Percentiles rank a stretch among this genome's conserved stretches.
These are phyloP conservation scores for Colletotrichum musae DNA, from an alignment of 2,329 filamentous ascomycete species.

Conservation along the genomic window DNA sequence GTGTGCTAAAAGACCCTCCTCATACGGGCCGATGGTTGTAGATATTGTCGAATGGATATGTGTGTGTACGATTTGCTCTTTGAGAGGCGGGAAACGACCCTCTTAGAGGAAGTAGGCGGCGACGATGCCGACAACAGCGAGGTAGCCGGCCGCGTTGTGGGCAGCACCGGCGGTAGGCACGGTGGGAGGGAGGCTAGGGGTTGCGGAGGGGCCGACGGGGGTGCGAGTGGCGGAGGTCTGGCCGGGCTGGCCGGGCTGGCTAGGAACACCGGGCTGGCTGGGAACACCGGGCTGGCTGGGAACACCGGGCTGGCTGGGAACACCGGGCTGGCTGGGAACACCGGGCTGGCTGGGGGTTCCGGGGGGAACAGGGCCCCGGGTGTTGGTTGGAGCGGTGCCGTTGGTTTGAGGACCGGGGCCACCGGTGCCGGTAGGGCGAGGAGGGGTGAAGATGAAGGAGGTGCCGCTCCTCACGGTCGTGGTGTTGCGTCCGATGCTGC, in stretches of 20 bases:
- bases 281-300: slow-evolving; percentile 5
- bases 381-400: slow-evolving; percentile 12
- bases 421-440: neutral
- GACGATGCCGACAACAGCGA: slow-evolving; percentile 55
- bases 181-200: slow-evolving; percentile 38
- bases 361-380: neutral
- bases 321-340: slow-evolving; percentile 16
- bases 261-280: slow-evolving; percentile 14
- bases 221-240: slow-evolving; percentile 32
- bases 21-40: too few species aligned
- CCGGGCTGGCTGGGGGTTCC: slow-evolving; percentile 22
- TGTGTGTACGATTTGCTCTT: neutral
- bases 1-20: neutral
- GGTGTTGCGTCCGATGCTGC: neutral
- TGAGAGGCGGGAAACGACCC: neutral
- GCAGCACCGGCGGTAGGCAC: slow-evolving; percentile 48
- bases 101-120: slow-evolving; percentile 59
- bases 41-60: too few species aligned
- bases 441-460: neutral
- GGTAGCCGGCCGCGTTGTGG: slow-evolving; percentile 50
- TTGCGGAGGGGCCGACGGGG: slow-evolving; percentile 27
- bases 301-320: slow-evolving; percentile 40
- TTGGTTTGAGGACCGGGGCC: neutral
- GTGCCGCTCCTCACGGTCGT: neutral
- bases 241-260: slow-evolving; percentile 35